A percentile compares a stretch with the other conserved stretches of the same genome.
These are phyloP conservation scores for Phaeosphaeria sp. DNA, from an alignment of 2,329 filamentous ascomycete species.

Conservation along the genomic window DNA sequence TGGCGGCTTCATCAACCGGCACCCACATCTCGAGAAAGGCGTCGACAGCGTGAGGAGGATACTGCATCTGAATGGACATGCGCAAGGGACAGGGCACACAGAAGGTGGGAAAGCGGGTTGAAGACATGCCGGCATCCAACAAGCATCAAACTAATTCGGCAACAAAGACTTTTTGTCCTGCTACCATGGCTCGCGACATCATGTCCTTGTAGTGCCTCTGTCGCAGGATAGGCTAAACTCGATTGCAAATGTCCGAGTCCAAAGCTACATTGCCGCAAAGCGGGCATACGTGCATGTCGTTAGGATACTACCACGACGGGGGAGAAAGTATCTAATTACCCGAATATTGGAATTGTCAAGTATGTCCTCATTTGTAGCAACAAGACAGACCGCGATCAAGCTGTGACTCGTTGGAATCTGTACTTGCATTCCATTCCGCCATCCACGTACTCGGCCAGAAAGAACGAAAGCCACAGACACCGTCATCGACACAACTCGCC, in stretches of 20 bases:
- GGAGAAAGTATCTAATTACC: not conserved
- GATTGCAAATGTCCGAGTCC: not conserved
- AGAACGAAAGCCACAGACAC: not conserved
- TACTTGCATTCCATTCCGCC: not conserved
- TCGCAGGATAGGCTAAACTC: not conserved
- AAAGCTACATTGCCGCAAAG: not conserved
- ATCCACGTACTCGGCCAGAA: not conserved
- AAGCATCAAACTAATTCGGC: not conserved
- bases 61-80: conserved; percentile 45
- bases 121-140: not conserved
- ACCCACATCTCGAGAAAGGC: conserved; percentile 52
- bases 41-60: conserved; percentile 55
- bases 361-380: not conserved
- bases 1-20: conserved; percentile 42
- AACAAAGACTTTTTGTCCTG: not conserved
- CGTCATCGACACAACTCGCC: too few relatives aligned
- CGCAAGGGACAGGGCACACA: conserved; percentile 8
- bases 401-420: not conserved
- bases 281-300: not conserved
- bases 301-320: not conserved
- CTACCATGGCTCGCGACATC: not conserved
- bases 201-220: not conserved
- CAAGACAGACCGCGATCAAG: not conserved
- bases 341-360: not conserved
- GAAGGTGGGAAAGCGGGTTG: conserved; percentile 18